Evolutionary conservation across 768 basidiomycete genomes (phyloP), one percentile per base, ranked within the genome.

Genomic region (Podaxis sp.): DNA sequence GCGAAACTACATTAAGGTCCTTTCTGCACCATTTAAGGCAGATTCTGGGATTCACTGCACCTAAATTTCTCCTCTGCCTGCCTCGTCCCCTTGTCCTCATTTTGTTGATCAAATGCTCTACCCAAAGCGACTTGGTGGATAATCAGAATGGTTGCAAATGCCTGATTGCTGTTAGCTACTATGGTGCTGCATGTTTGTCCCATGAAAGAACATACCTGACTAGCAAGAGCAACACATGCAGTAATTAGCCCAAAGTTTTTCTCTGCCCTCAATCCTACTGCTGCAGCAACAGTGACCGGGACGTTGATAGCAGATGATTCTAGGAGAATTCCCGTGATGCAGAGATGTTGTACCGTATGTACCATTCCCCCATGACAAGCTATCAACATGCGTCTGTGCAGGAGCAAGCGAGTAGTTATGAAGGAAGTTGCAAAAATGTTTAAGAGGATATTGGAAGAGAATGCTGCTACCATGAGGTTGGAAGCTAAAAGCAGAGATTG

Each of bases 91-190:
- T 42, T n/a, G 5, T 19, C 26, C 9, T 30, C 44, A 0, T 8
- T 19, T 5, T 58, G 42, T 8, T 33, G 24, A 33, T 28, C 42
- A 46, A 33, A 46, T 13, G 42, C 52, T 19, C 30, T 33, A 15
- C 52, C 52, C 4, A 57, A 22, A 26, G 56, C 42, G 13, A 59
- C 51, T 15, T 57, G 42, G n/a, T 57, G 56, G 40, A 57, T 57
- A 33, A 52, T 59, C 38, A 51, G 13, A 6, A 51, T 24, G 40
- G 58, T 39, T 30, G 26, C 19, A 38, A 59, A 36, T 22, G 57
- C 38, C 54, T 55, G 15, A 12, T n/a, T n/a, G 8, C 30, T 9
- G 5, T 17, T 9, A 46, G 9, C 19, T n/a, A 5, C 17, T 4
- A 19, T 4, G 19, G 38, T 2, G n/a, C 33, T 24, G n/a, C 5